Percentiles rank a stretch among this genome's conserved stretches.
These are phyloP conservation scores for Diaporthe sp. DNA, from an alignment of 2,329 filamentous ascomycete species.

Conservation along the genomic window DNA sequence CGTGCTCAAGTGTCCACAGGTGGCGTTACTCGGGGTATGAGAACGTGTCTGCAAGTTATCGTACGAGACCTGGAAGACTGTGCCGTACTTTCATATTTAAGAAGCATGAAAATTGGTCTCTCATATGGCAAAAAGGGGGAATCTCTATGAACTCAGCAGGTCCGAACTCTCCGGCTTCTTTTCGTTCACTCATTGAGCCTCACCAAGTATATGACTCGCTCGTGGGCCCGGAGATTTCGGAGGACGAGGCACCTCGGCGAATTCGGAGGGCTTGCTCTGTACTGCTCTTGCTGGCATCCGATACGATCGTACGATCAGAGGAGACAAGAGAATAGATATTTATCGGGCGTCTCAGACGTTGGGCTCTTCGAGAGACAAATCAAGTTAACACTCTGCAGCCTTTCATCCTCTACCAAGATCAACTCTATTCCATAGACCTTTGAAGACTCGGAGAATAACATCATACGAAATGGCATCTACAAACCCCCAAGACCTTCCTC, in stretches of 20 bases:
- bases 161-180: not conserved
- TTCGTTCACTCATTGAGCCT: not conserved
- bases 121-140: not conserved
- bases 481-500: slow-evolving; percentile 26
- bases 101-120: not conserved
- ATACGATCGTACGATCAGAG: not conserved
- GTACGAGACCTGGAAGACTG: not conserved
- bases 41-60: not conserved
- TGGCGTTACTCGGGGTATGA: not conserved
- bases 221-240: not conserved
- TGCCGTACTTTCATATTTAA: not conserved
- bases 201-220: not conserved
- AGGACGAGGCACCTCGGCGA: slow-evolving; percentile 1
- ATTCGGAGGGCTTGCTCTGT: not conserved
- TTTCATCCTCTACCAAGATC: not conserved
- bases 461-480: not conserved
- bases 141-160: not conserved
- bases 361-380: too few species aligned
- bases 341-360: not conserved
- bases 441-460: not conserved
- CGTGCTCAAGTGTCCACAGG: not conserved
- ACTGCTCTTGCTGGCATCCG: not conserved
- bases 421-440: not conserved
- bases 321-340: not conserved
- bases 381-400: too few species aligned